A percentile compares a stretch with the other conserved stretches of the same genome.
phyloP scores from a whole-genome alignment of 2,329 filamentous ascomycete genomes.

The Cladosporium sp. region DNA sequence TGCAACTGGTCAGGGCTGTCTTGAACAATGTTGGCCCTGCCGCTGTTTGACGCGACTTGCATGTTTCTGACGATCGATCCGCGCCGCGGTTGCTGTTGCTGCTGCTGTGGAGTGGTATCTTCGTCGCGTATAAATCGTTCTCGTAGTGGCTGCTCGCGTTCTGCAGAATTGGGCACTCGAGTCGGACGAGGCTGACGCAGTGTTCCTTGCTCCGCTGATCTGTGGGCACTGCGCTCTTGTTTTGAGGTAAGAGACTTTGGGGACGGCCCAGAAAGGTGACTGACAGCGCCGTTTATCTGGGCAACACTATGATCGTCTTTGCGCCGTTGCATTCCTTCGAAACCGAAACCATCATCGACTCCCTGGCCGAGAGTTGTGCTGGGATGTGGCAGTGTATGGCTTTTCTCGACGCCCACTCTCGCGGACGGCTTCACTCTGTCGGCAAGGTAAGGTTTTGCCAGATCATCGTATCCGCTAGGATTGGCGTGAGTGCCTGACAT shows the following conservation, averaged over 20 bases:
- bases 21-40: not conserved
- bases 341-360: not conserved
- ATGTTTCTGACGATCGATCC: not conserved
- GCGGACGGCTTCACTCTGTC: not conserved
- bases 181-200: not conserved
- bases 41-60: not conserved
- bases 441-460: not conserved
- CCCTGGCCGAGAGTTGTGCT: not conserved
- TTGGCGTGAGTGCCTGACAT: not conserved
- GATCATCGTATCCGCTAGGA: not conserved
- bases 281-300: not conserved
- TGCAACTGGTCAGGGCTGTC: slow-evolving; percentile 7
- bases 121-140: not conserved
- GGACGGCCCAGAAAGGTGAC: not conserved
- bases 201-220: not conserved
- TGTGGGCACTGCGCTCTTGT: not conserved
- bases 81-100: not conserved
- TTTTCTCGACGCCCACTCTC: not conserved
- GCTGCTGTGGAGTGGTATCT: not conserved
- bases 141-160: not conserved
- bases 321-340: not conserved
- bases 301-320: not conserved
- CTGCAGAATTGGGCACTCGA: not conserved
- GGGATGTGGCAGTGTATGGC: not conserved
- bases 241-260: not conserved